Conservation (phyloP, 139 green algal genomes). For the Chlorella sp. region DNA sequence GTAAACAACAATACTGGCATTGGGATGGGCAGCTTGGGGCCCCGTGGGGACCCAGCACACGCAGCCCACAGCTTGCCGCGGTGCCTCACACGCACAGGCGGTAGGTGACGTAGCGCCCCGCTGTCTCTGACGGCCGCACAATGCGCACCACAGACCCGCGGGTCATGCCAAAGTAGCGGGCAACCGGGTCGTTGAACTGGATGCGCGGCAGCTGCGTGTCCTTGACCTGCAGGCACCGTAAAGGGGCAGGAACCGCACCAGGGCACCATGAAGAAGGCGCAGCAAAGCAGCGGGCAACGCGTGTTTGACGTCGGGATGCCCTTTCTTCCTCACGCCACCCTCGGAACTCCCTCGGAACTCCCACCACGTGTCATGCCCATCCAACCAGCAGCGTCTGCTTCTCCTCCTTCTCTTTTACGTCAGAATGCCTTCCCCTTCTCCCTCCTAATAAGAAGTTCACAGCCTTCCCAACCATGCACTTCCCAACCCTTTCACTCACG, state of each 20-base stretch:
- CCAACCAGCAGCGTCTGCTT: no score
- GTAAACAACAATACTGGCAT: neutral
- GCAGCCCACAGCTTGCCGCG: neutral
- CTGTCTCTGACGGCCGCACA: constrained; percentile 92
- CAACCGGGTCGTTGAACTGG: constrained; percentile 92
- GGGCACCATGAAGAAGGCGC: no score
- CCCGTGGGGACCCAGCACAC: neutral
- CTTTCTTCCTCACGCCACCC: no score
- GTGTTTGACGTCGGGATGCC: no score
- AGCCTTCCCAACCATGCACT: no score
- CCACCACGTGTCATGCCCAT: no score
- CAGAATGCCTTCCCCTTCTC: no score
- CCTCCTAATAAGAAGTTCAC: no score
- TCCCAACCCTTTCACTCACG: no score
- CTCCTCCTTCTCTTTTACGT: no score
- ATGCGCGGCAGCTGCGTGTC: constrained; percentile 96
- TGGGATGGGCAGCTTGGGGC: neutral
- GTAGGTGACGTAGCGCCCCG: constrained; percentile 97
- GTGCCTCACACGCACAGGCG: constrained; percentile 64
- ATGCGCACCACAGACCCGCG: constrained; percentile 95
- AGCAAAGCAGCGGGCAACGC: no score
- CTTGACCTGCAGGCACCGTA: constrained; percentile 78
- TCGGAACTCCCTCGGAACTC: no score
- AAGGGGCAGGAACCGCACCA: neutral
- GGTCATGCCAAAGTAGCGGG: constrained; percentile 93